Evolutionary conservation across 2,329 filamentous ascomycete genomes (phyloP).

Genomic region (Exophiala bonariae): DNA sequence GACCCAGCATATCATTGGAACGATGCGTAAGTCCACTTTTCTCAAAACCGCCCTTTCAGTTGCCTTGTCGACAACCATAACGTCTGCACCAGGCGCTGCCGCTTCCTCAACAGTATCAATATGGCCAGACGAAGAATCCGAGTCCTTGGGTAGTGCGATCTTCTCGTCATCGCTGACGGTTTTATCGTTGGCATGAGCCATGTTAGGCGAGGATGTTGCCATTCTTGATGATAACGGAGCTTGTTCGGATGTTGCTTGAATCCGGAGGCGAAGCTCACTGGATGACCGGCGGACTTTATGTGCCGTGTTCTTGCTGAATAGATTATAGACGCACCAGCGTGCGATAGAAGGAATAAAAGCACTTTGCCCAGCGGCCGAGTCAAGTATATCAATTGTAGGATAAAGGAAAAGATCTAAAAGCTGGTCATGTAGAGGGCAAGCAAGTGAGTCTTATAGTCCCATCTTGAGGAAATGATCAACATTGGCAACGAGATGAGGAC

Average conservation of each 20-base stretch:
- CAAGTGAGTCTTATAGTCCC: too few relatives aligned
- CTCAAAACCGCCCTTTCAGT: slow-evolving; percentile 30
- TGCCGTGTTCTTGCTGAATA: background rate
- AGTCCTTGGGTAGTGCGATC: background rate
- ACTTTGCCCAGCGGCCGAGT: background rate
- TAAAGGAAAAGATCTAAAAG: background rate
- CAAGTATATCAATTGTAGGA: background rate
- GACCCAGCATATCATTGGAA: slow-evolving; percentile 40
- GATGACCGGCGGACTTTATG: background rate
- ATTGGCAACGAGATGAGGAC: background rate
- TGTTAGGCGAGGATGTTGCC: background rate
- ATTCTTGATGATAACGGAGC: background rate
- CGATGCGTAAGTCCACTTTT: slow-evolving; percentile 40
- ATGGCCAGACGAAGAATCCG: background rate
- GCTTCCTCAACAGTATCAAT: background rate
- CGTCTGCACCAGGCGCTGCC: background rate
- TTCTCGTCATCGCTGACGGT: background rate
- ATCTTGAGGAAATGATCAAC: background rate
- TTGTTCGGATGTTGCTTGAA: background rate
- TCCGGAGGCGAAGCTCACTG: background rate
- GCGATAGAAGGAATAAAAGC: background rate
- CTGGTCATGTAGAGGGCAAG: background rate
- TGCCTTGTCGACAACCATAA: background rate
- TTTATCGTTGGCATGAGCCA: background rate
- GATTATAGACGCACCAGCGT: background rate